phyloP scores from a whole-genome alignment of 2,329 filamentous ascomycete genomes.

The Arthrobotrys sinensis region DNA sequence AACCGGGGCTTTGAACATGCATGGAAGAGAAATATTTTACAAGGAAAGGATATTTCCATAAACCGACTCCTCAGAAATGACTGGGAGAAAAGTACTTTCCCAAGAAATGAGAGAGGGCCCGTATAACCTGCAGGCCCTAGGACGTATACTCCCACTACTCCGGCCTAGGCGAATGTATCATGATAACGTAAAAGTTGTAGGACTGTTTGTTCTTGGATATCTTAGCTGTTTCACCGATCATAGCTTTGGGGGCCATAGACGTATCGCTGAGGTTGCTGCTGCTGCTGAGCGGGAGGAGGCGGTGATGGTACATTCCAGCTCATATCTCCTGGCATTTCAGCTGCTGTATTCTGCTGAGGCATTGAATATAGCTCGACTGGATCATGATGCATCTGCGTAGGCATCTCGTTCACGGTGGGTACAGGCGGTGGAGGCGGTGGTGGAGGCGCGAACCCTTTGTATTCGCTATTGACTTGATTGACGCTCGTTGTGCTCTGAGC shows the following conservation, averaged over 20 bases:
- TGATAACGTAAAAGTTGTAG: background rate
- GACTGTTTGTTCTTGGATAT: background rate
- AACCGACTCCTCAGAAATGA: too few relatives aligned
- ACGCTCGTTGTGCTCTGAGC: constrained; percentile 42
- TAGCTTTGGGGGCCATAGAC: constrained; percentile 41
- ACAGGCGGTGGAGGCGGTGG: background rate
- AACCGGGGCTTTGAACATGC: too few relatives aligned
- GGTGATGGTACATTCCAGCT: constrained; percentile 32
- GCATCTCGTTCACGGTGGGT: constrained; percentile 35
- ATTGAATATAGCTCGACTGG: constrained; percentile 46
- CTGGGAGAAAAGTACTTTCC: too few relatives aligned
- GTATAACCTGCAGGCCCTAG: too few relatives aligned
- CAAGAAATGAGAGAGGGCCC: too few relatives aligned
- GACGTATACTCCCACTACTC: too few relatives aligned
- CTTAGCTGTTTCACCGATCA: background rate
- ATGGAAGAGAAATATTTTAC: too few relatives aligned
- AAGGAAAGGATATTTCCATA: too few relatives aligned
- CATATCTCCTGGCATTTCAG: constrained; percentile 42
- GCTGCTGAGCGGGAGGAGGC: constrained; percentile 12
- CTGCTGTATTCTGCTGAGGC: constrained; percentile 11
- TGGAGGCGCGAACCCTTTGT: constrained; percentile 37
- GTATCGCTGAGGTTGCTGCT: constrained; percentile 42
- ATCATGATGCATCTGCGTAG: constrained; percentile 49
- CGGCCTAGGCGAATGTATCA: background rate
- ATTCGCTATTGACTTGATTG: constrained; percentile 36